phyloP scores from a whole-genome alignment of 1,139 yeast genomes.

The Suhomyces terraborum region DNA sequence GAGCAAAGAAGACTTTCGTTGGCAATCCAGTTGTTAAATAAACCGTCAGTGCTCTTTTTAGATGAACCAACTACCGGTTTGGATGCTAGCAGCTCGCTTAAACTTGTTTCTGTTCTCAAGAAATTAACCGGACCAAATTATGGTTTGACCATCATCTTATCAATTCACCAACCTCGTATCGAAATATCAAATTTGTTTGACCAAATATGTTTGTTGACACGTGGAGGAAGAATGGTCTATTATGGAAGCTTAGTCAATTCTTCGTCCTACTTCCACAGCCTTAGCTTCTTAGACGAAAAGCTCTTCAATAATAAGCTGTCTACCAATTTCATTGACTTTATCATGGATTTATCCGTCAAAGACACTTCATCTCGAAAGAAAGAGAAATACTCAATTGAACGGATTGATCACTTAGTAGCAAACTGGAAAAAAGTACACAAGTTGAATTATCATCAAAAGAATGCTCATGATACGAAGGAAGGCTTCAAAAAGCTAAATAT shows the following conservation, averaged over 20 bases:
- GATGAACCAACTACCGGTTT: slow-evolving; percentile 34
- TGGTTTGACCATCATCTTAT: slow-evolving; percentile 27
- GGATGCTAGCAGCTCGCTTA: slow-evolving; percentile 27
- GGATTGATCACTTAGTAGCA: slow-evolving; percentile 21
- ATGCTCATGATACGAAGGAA: slow-evolving; percentile 12
- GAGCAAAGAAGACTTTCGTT: slow-evolving; percentile 27
- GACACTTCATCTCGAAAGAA: slow-evolving; percentile 21
- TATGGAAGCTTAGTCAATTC: slow-evolving; percentile 23
- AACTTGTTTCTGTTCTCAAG: slow-evolving; percentile 22
- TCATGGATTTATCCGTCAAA: slow-evolving; percentile 27
- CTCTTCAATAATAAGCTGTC: slow-evolving; percentile 9
- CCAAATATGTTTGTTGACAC: slow-evolving; percentile 25
- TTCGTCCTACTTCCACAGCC: slow-evolving; percentile 19
- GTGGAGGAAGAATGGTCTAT: slow-evolving; percentile 28
- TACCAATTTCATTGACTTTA: slow-evolving; percentile 17
- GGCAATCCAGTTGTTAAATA: slow-evolving; percentile 26
- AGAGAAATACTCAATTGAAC: slow-evolving; percentile 19
- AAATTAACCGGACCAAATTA: slow-evolving; percentile 26
- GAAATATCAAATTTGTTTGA: slow-evolving; percentile 27
- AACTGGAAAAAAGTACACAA: slow-evolving; percentile 18
- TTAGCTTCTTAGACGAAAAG: slow-evolving; percentile 11
- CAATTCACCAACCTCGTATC: slow-evolving; percentile 29
- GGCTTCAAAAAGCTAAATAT: slow-evolving; percentile 14
- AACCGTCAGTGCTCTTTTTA: slow-evolving; percentile 26
- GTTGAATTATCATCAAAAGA: not conserved